Evolutionary conservation across 305 asterid species (phyloP).

Genomic region (Fraxinus sp.): DNA sequence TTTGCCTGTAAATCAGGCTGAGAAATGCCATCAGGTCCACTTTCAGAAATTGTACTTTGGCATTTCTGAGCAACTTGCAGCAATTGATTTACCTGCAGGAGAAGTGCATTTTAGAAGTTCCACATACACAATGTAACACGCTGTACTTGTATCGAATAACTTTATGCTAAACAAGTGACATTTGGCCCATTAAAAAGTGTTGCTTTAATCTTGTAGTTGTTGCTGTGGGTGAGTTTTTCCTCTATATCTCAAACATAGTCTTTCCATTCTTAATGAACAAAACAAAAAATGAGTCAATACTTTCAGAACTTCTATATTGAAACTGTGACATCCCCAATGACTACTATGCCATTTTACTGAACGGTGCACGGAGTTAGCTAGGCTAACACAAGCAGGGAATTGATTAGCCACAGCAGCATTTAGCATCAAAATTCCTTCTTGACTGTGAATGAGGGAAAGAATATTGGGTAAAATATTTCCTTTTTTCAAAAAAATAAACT

Average conservation of each 20-base stretch:
- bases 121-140: background rate
- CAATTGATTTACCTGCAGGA: conserved; percentile 77
- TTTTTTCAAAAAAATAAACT: background rate
- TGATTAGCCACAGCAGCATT: background rate
- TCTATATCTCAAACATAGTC: background rate
- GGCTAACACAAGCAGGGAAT: background rate
- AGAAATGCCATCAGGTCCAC: conserved; percentile 81
- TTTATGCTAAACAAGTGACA: background rate
- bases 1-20: conserved; percentile 85
- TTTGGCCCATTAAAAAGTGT: background rate
- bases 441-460: background rate
- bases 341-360: background rate
- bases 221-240: background rate
- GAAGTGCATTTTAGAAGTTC: conserved; percentile 21
- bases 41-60: conserved; percentile 79
- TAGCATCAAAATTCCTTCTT: background rate
- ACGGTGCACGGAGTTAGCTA: background rate
- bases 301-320: background rate
- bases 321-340: background rate
- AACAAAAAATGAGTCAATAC: background rate
- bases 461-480: background rate
- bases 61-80: conserved; percentile 95
- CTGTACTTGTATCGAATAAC: background rate
- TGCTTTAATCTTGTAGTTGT: background rate
- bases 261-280: background rate